phyloP scores from a whole-genome alignment of 2,329 filamentous ascomycete genomes.

The Westerdykella sp. region DNA sequence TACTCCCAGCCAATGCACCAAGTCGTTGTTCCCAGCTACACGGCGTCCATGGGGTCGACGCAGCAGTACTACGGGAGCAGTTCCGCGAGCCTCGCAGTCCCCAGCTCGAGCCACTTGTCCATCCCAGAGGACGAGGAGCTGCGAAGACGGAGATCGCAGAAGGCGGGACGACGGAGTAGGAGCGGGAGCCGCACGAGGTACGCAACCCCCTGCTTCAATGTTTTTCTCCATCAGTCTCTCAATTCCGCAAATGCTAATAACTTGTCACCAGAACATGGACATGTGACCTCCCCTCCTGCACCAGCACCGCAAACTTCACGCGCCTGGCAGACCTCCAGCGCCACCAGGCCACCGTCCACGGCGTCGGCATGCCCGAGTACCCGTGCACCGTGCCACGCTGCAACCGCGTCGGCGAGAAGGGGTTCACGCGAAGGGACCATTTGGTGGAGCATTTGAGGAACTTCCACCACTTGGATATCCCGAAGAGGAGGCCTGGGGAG shows the following conservation, averaged over 20 bases:
- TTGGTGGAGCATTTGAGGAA: slow-evolving; percentile 52
- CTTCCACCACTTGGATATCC: slow-evolving; percentile 47
- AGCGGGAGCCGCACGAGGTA: slow-evolving; percentile 17
- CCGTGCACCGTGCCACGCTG: slow-evolving; percentile 28
- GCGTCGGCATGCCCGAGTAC: slow-evolving; percentile 23
- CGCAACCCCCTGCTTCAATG: neutral
- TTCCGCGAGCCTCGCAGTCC: neutral
- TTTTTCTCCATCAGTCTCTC: neutral
- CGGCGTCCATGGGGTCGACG: neutral
- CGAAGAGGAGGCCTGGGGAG: slow-evolving; percentile 34
- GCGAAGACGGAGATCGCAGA: slow-evolving; percentile 4
- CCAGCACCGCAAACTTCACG: slow-evolving; percentile 30
- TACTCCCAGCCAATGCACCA: slow-evolving; percentile 4
- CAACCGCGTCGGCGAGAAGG: slow-evolving; percentile 33
- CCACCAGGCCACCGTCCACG: slow-evolving; percentile 32
- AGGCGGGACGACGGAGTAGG: slow-evolving; percentile 7
- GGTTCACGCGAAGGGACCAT: slow-evolving; percentile 54
- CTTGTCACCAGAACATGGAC: slow-evolving; percentile 27
- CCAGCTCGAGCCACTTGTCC: slow-evolving; percentile 4
- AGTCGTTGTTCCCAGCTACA: neutral
- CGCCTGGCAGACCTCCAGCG: slow-evolving; percentile 33
- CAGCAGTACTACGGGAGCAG: neutral
- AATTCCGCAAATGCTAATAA: slow-evolving; percentile 1
- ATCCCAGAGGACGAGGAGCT: slow-evolving; percentile 5
- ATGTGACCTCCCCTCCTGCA: slow-evolving; percentile 25